Evolutionary conservation across 192 early-diverging fungal species (phyloP).

Genomic region (Backusella westeae): DNA sequence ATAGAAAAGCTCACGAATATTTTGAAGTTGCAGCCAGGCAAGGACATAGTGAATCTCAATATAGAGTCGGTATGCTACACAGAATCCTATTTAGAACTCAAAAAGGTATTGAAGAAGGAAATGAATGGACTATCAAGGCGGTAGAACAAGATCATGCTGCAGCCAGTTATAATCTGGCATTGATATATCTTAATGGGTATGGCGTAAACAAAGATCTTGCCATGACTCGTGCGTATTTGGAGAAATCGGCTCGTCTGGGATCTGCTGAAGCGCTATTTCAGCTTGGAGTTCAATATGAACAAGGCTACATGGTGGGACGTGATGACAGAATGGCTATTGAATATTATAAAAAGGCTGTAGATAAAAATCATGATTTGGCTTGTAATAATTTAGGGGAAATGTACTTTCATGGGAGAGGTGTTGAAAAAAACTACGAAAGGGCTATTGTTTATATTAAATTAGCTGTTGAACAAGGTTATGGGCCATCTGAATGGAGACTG

Average conservation of each 20-base stretch:
- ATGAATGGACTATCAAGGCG: neutral
- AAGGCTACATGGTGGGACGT: neutral
- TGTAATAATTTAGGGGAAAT: neutral
- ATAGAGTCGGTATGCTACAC: neutral
- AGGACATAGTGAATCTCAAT: neutral
- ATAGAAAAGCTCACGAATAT: neutral
- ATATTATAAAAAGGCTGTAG: neutral
- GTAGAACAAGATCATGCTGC: neutral
- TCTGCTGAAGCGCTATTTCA: neutral
- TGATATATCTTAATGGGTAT: neutral
- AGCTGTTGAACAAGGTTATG: neutral
- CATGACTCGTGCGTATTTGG: neutral
- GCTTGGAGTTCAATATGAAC: neutral
- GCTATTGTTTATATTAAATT: neutral
- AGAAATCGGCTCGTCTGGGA: neutral
- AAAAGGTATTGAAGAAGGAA: neutral
- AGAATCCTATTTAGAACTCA: neutral
- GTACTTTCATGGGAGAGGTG: neutral
- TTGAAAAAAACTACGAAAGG: neutral
- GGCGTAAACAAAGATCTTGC: neutral
- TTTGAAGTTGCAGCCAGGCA: neutral
- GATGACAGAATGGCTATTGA: neutral
- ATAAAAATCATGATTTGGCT: neutral
- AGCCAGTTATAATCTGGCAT: neutral
- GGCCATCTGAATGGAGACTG: neutral